A percentile compares a stretch with the other conserved stretches of the same genome.
Evolutionary conservation across 257 asterid genomes (phyloP).

Genomic region (Eucommia ulmoides): DNA sequence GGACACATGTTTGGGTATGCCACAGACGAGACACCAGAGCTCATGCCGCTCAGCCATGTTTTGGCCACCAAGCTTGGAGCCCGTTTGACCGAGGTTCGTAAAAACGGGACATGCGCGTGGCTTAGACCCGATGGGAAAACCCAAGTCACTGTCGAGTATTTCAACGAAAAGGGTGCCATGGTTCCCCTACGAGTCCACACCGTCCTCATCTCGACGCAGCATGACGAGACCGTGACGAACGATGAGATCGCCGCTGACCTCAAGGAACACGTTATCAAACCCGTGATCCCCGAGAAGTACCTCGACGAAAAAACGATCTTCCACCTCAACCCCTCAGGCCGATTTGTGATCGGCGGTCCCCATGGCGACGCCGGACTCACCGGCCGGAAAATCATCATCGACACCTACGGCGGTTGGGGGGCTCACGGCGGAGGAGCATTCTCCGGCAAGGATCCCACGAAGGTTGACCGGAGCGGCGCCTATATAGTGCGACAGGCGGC

Average conservation of each 20-base stretch:
- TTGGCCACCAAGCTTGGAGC: conserved; percentile 54
- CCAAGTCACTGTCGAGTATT: conserved; percentile 51
- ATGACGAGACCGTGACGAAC: conserved; percentile 51
- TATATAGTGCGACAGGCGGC: conserved; percentile 51
- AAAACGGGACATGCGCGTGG: conserved; percentile 50
- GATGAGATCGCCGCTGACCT: too few relatives aligned
- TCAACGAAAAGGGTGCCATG: conserved; percentile 53
- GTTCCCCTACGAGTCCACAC: conserved; percentile 48
- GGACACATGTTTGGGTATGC: conserved; percentile 65
- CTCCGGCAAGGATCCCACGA: too few relatives aligned
- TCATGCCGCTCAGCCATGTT: conserved; percentile 59
- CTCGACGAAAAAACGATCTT: conserved; percentile 54
- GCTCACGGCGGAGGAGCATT: too few relatives aligned
- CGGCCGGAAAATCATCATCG: conserved; percentile 51
- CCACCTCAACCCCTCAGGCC: too few relatives aligned
- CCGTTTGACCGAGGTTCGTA: conserved; percentile 47
- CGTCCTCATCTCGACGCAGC: conserved; percentile 55
- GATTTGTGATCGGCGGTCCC: conserved; percentile 52
- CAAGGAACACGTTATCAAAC: too few relatives aligned
- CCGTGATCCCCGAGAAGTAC: conserved; percentile 47
- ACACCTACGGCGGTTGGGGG: too few relatives aligned
- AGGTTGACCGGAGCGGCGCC: conserved; percentile 63
- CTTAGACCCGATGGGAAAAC: conserved; percentile 61
- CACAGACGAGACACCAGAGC: conserved; percentile 53
- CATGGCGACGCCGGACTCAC: conserved; percentile 64